phyloP scores from a whole-genome alignment of 2,329 filamentous ascomycete species.

The Penicillium oxalicum region DNA sequence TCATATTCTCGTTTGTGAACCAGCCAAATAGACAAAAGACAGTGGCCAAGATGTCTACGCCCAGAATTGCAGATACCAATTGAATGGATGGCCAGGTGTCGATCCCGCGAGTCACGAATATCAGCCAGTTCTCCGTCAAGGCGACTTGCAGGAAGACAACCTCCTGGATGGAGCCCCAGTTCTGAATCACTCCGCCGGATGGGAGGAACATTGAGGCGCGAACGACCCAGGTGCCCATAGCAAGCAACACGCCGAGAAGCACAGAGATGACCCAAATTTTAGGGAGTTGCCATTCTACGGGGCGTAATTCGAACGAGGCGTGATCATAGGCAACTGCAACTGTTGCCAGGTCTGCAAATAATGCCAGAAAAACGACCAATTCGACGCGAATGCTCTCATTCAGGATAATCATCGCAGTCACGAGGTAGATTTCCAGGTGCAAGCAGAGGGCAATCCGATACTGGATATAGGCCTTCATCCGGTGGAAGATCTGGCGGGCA shows the following conservation, averaged over 20 bases:
- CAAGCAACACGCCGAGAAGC: constrained; percentile 60
- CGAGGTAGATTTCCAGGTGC: constrained; percentile 69
- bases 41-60: constrained; percentile 65
- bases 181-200: constrained; percentile 66
- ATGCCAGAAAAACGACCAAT: constrained; percentile 70
- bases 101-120: constrained; percentile 85
- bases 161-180: constrained; percentile 68
- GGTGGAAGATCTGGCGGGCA: constrained; percentile 68
- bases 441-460: constrained; percentile 71
- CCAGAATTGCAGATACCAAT: constrained; percentile 62
- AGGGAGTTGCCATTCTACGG: constrained; percentile 74
- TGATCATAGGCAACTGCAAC: constrained; percentile 79
- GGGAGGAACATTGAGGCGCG: constrained; percentile 64
- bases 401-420: constrained; percentile 72
- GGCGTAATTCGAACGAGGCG: constrained; percentile 68
- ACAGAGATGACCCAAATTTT: constrained; percentile 70
- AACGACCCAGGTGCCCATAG: constrained; percentile 66
- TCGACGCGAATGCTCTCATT: constrained; percentile 70
- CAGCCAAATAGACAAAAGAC: constrained; percentile 72
- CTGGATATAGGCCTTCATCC: constrained; percentile 72
- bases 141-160: constrained; percentile 85
- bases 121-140: constrained; percentile 91
- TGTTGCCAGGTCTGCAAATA: constrained; percentile 74
- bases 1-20: constrained; percentile 53
- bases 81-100: constrained; percentile 69